Conservation (phyloP, 75 land plant species). For the Cunninghamia lanceolata region DNA sequence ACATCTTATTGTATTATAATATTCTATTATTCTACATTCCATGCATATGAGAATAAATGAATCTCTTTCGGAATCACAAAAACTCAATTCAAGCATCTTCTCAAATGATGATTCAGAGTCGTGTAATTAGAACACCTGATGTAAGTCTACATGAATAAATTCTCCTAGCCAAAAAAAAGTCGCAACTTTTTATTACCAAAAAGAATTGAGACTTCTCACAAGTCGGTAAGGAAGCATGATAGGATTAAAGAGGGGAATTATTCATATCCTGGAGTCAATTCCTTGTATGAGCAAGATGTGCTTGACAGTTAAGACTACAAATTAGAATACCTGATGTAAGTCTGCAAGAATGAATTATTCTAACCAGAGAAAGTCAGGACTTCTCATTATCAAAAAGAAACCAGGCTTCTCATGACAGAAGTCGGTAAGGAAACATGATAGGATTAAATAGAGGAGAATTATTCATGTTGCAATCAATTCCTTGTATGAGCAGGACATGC, state of each 20-base stretch:
- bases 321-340: no score
- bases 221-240: background rate
- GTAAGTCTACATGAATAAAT: background rate
- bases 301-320: no score
- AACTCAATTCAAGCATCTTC: no score
- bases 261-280: background rate
- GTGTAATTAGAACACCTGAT: background rate
- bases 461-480: background rate
- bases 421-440: background rate
- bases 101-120: background rate
- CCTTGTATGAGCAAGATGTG: background rate
- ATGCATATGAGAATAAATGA: no score
- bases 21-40: no score
- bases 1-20: no score
- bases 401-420: background rate
- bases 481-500: background rate
- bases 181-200: background rate
- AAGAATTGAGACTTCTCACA: background rate
- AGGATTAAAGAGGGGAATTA: background rate
- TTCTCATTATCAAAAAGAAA: background rate
- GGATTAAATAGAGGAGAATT: background rate
- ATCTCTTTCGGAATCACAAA: no score
- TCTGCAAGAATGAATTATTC: no score
- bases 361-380: no score
- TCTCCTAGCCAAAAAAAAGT: background rate